Evolutionary conservation across 768 basidiomycete species (phyloP).

Genomic region (Cystofilobasidium capitatum): DNA sequence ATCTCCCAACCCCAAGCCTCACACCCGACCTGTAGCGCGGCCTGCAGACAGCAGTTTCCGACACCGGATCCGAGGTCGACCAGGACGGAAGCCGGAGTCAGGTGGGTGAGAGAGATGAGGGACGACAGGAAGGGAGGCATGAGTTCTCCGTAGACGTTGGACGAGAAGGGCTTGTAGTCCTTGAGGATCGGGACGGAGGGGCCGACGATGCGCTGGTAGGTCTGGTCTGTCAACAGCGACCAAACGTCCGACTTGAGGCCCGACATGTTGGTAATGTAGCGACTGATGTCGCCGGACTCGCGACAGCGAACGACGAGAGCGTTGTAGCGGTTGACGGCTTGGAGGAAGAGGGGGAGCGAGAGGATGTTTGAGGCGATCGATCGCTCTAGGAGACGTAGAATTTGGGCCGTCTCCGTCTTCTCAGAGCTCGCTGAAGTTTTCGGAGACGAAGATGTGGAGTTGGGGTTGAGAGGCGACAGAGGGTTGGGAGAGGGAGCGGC

Average conservation of each 20-base stretch:
- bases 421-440: neutral
- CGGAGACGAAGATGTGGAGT: constrained; percentile 48
- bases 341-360: constrained; percentile 63
- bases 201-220: constrained; percentile 85
- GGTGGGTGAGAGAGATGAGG: constrained; percentile 46
- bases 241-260: constrained; percentile 59
- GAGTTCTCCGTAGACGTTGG: constrained; percentile 77
- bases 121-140: constrained; percentile 52
- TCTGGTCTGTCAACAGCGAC: constrained; percentile 73
- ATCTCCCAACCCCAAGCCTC: constrained; percentile 70
- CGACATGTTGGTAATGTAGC: constrained; percentile 31
- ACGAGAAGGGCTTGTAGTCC: constrained; percentile 64
- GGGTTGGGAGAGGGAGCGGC: neutral
- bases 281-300: constrained; percentile 40
- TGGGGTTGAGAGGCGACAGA: neutral
- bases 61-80: constrained; percentile 80
- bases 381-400: constrained; percentile 16
- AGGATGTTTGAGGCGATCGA: constrained; percentile 43
- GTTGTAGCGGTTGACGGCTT: constrained; percentile 56
- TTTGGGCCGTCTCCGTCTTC: constrained; percentile 17
- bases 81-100: constrained; percentile 58
- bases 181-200: constrained; percentile 42
- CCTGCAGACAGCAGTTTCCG: constrained; percentile 72
- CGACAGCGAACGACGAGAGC: constrained; percentile 53
- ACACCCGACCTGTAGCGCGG: constrained; percentile 66